These are phyloP conservation scores for Fusarium sp. DNA, from an alignment of 2,329 filamentous ascomycete species.

Conservation along the genomic window DNA sequence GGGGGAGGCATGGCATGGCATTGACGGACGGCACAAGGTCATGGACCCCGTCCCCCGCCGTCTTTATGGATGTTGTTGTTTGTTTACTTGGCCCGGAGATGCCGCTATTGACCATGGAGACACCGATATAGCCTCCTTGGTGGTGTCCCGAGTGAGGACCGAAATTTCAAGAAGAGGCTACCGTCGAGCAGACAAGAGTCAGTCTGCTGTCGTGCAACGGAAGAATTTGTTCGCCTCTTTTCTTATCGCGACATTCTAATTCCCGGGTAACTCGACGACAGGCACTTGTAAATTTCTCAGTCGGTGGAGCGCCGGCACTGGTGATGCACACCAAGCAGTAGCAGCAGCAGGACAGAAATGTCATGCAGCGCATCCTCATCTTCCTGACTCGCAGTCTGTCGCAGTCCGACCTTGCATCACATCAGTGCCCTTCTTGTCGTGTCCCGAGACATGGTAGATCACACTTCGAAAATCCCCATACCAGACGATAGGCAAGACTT, in stretches of 20 bases:
- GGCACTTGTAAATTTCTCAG: neutral
- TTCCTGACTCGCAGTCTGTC: constrained; percentile 10
- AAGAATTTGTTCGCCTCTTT: neutral
- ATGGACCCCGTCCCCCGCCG: constrained; percentile 16
- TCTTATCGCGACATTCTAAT: neutral
- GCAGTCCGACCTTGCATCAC: neutral
- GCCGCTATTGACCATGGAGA: constrained; percentile 26
- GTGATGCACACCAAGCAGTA: constrained; percentile 10
- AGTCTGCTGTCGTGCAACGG: neutral
- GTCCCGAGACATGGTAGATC: constrained; percentile 20
- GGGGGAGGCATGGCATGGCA: constrained; percentile 17
- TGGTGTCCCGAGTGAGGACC: constrained; percentile 7
- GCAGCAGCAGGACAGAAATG: constrained; percentile 3
- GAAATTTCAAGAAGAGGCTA: neutral
- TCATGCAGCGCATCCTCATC: constrained; percentile 15
- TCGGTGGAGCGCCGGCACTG: constrained; percentile 16
- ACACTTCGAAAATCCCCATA: constrained; percentile 8
- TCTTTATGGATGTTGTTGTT: constrained; percentile 39
- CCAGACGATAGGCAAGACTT: neutral
- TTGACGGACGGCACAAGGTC: constrained; percentile 24
- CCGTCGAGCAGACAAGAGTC: neutral
- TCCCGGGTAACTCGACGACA: constrained; percentile 1
- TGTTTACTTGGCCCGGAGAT: constrained; percentile 37
- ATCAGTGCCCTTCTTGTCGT: neutral
- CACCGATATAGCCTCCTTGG: constrained; percentile 17